phyloP scores from a whole-genome alignment of 441 rosid genomes.

The Erodium texanum region DNA sequence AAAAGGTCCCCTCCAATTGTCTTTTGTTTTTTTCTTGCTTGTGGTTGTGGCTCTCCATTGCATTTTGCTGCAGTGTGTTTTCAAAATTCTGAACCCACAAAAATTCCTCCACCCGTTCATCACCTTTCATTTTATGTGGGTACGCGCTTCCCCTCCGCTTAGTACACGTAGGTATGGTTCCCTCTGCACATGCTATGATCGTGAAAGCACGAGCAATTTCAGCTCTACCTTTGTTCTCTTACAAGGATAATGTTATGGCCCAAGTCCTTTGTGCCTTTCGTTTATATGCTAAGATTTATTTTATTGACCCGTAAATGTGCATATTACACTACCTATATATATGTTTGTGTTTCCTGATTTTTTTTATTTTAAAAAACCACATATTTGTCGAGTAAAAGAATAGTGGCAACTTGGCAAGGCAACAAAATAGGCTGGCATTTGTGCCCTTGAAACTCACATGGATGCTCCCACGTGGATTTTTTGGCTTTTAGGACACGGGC shows the following conservation, averaged over 20 bases:
- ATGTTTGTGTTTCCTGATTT: not conserved
- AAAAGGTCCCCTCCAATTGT: not conserved
- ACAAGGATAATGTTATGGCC: no score
- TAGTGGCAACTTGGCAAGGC: not conserved
- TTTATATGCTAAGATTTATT: not conserved
- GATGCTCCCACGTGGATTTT: not conserved
- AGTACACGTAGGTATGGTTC: not conserved
- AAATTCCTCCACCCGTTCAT: not conserved
- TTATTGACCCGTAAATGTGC: not conserved
- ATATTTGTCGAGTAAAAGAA: not conserved
- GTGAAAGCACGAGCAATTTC: not conserved
- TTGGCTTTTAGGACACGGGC: not conserved
- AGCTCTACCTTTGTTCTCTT: no score
- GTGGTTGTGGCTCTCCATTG: not conserved
- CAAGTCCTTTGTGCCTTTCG: not conserved
- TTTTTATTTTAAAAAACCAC: not conserved
- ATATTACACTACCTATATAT: no score
- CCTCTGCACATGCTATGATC: not conserved
- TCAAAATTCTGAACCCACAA: not conserved
- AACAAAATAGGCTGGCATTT: not conserved
- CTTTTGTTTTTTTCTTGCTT: not conserved
- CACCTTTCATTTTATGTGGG: conserved; percentile 2
- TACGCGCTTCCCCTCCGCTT: not conserved
- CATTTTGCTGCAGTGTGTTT: not conserved
- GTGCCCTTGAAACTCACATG: not conserved